These are phyloP conservation scores for Sarocladium kiliense DNA, from an alignment of 2,329 filamentous ascomycete genomes.

Conservation along the genomic window DNA sequence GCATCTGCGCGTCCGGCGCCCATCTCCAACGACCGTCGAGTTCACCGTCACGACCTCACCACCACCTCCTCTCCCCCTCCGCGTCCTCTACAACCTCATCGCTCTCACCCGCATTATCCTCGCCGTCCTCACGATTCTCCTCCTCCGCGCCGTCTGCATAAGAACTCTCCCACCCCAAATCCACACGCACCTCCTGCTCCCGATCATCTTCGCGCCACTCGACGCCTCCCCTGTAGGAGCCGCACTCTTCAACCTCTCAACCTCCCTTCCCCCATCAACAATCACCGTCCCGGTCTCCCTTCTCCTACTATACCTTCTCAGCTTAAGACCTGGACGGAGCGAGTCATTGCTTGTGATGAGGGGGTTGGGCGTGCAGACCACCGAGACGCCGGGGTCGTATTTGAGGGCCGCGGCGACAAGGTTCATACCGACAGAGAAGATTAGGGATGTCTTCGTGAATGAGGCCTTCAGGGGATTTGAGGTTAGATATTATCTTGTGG, in stretches of 20 bases:
- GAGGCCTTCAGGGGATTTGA: constrained; percentile 93
- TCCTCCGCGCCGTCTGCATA: constrained; percentile 43
- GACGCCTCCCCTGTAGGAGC: constrained; percentile 19
- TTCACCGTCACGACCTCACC: constrained; percentile 86
- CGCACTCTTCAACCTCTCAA: constrained; percentile 27
- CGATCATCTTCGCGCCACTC: constrained; percentile 13
- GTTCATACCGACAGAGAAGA: constrained; percentile 83
- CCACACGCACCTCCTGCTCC: constrained; percentile 23
- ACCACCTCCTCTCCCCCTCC: constrained; percentile 40
- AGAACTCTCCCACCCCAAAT: constrained; percentile 14
- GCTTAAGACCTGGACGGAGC: constrained; percentile 48
- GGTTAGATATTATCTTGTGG: constrained; percentile 81
- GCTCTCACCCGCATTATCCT: constrained; percentile 39
- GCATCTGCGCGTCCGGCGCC: constrained; percentile 58
- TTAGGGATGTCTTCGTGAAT: constrained; percentile 90
- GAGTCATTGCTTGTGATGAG: constrained; percentile 87
- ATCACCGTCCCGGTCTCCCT: constrained; percentile 32
- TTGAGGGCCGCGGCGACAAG: constrained; percentile 45
- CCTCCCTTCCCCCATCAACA: constrained; percentile 30
- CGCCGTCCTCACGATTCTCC: constrained; percentile 35
- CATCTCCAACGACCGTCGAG: constrained; percentile 83
- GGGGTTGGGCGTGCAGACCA: constrained; percentile 86
- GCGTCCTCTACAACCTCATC: constrained; percentile 38
- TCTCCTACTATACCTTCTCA: constrained; percentile 36
- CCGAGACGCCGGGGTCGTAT: constrained; percentile 57